Evolutionary conservation across 176 grass and related monocot genomes (phyloP), one percentile per base, ranked within the genome.

Genomic region (Melocanna baccifera): DNA sequence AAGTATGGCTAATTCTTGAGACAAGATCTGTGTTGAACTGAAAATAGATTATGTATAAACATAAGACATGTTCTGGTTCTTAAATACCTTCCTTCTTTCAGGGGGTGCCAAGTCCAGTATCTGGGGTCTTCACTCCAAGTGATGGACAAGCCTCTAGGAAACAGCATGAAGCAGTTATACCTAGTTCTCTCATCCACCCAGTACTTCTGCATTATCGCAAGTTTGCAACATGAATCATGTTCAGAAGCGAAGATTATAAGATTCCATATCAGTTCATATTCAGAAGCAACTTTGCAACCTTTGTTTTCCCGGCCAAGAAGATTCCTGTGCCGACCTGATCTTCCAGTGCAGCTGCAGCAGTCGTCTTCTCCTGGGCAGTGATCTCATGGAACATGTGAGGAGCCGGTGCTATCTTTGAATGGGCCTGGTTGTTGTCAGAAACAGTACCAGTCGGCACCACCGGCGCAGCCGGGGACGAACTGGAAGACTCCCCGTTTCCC

Each of bases 351-450:
- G 59, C 40, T 2, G 61, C 69, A 0, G 51, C 10, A 25, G 61
- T n/a, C 1, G 11, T 14, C 25, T 70, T 76, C 64, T 81, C 83
- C 42, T 43, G 63, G 20, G 78, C 83, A 0, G 77, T 53, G 22
- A 86, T 89, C 71, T 86, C 88, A 0, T 81, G 77, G 63, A 89
- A 71, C 88, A 76, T 82, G 83, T 89, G 83, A 20, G 83, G 78
- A 52, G 71, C 6, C 26, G 83, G 83, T 15, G 88, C 63, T n/a
- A 71, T 53, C 64, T 89, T 89, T 39, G 88, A 82, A 72, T 82
- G 83, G 0, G 83, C 83, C 55, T 89, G 71, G 69, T 86, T 81
- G 71, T 25, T 36, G 0, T 32, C 63, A 12, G 88, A 77, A n/a
- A 71, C 0, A 32, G 52, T 22, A 15, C 77, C 81, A 48, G 30